Percentiles rank a stretch among this genome's conserved stretches.
phyloP scores from a whole-genome alignment of 2,329 filamentous ascomycete species.

The Ophiostoma perfectum region DNA sequence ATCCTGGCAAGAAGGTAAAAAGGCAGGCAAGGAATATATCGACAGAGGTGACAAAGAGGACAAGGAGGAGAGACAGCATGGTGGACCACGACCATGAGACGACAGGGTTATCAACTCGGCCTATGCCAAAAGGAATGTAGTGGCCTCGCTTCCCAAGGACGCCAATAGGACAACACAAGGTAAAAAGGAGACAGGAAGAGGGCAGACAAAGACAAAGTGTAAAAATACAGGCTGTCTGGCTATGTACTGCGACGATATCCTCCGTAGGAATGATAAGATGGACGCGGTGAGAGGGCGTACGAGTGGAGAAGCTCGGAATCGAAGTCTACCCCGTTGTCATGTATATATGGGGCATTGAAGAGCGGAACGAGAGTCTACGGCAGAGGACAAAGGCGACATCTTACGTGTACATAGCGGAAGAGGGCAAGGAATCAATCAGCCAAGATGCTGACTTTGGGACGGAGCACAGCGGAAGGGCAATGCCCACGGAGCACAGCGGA shows the following conservation, averaged over 20 bases:
- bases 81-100: slow-evolving; percentile 1
- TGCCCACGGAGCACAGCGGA: neutral
- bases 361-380: neutral
- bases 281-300: neutral
- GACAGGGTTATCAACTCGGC: neutral
- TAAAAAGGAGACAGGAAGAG: slow-evolving; percentile 8
- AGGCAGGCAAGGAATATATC: neutral
- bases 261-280: slow-evolving; percentile 5
- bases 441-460: neutral
- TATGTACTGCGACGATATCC: neutral
- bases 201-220: neutral
- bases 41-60: neutral
- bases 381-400: neutral
- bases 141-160: neutral
- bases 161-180: slow-evolving; percentile 9
- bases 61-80: slow-evolving; percentile 10
- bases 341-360: slow-evolving; percentile 1
- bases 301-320: slow-evolving; percentile 1
- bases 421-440: slow-evolving; percentile 2
- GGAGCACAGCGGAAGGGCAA: neutral
- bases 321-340: neutral
- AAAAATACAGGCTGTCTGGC: neutral
- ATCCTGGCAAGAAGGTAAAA: neutral
- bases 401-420: neutral
- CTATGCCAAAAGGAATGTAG: slow-evolving; percentile 7